Base-by-base conservation (phyloP, 1,284 basidiomycete species). In the Cryptococcus jaspeensis region DNA sequence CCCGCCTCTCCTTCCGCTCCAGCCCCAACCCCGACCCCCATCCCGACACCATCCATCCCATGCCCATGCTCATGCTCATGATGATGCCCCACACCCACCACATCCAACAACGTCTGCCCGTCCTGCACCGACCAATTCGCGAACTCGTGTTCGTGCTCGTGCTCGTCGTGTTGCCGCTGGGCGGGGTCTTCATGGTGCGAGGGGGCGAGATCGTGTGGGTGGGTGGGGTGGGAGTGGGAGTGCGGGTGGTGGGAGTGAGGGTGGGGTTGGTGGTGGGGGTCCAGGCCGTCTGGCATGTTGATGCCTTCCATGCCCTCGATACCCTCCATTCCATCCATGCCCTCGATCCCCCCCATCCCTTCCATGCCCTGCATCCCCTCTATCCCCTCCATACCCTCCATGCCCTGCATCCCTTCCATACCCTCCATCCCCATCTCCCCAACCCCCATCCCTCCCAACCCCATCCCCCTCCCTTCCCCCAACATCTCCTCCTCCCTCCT, bases 101-200 rank as follows among this genome's bases (percentile, higher is more conserved):
- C 71, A 36, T 72, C 71, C 9, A 74, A 55, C 38, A 75, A 55
- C 2, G 59, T 62, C 53, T 73, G 70, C 23, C 62, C 64, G 52
- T 72, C 69, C 39, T 59, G 60, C 40, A 62, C 60, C 1, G 64
- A 50, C 72, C 69, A 72, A 35, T 59, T 54, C 28, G 61, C 57
- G 32, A 66, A 61, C 8, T 63, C 64, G n/a, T 64, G 38, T 25
- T 61, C 48, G 18, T 60, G 25, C 20, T 56, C 49, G 35, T 52
- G 38, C 9, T 49, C 48, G 38, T 57, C 23, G 44, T 45, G 50
- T 40, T 42, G 40, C 37, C 28, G 28, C 9, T 32, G 28, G 28
- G 28, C 28, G 28, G 28, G 28, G 28, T 32, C 28, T 32, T 32
- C 28, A 9, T 32, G 28, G 28, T 32, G 28, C 28, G 28, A 32